Evolutionary conservation across 768 basidiomycete species (phyloP), one percentile per base, ranked within the genome.

Genomic region (Kwoniella dendrophila): DNA sequence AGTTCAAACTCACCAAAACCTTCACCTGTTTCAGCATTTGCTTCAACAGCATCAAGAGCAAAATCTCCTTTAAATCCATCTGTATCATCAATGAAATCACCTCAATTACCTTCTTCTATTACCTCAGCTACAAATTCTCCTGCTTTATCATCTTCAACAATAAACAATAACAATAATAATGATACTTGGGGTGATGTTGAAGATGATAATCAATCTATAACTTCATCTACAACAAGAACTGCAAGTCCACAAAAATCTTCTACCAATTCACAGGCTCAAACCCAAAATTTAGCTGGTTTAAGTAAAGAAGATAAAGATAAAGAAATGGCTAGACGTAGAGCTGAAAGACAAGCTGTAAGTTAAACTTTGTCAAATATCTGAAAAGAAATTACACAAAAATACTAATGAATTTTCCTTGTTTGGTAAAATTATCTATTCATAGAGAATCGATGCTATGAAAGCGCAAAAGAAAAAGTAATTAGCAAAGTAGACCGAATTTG

Each of bases 241-340:
- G 16, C 64, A n/a, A 53, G 57, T n/a, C 55, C 69, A 11, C 52
- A 64, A 5, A 65, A 38, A 53, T 8, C 66, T 36, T 29, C 66
- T 0, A 11, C 69, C 7, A 58, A 30, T 24, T 45, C 44, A 14
- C 59, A 1, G 51, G 59, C n/a, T 49, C 73, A n/a, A 0, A 52
- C 66, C 3, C 69, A 74, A 26, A 81, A 82, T 57, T 79, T 84
- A 27, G 78, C 77, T 1, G 81, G 81, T 0, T 82, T 92, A 83
- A 84, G 85, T 27, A 96, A 92, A 77, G 95, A 96, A 78, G 92
- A 94, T 69, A 95, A 90, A 78, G 90, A 90, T 1, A 87, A 86
- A n/a, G 92, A 96, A 81, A 88, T 97, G 87, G 89, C 88, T 7
- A 82, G 88, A 66, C 83, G 93, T 62, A 89, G 94, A 73, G 94